Evolutionary conservation across 2,329 filamentous ascomycete genomes (phyloP), one percentile per base, ranked within the genome.

Genomic region (Beauveria rudraprayagi): DNA sequence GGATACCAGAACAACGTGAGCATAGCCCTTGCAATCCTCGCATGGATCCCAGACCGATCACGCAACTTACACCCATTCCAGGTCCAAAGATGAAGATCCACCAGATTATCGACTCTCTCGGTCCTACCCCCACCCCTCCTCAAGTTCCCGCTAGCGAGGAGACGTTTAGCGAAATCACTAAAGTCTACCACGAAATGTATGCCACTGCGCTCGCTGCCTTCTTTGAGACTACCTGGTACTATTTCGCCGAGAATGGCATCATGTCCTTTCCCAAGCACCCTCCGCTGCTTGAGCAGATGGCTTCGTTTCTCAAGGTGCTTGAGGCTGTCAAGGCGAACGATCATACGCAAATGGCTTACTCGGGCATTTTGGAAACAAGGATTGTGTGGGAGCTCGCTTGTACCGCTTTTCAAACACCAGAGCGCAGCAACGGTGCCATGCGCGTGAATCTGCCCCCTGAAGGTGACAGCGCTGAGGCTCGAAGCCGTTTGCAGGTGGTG

Each of bases 221-320:
- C 64, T 83, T 95, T 64, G 92, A 97, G 72, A 90, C 91, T 7
- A 82, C 80, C 30, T 97, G 92, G 92, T 97, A 91, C 75, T 83
- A 78, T 63, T 77, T 80, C 53, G 70, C 70, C 52, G 79, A 78
- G 16, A 73, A 76, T 62, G 72, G 76, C 56, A 71, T 75, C 44
- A 76, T 74, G 69, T 70, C 77, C n/a, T 75, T 84, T 61, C 76
- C 77, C 60, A 73, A 76, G 55, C 78, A 89, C 69, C 75, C 78
- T 30, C 75, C 77, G 30, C 76, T 91, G n/a, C 78, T 88, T 66
- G 83, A 86, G 57, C 82, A 87, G 63, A 84, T 92, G 70, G 81
- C 82, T 6, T 81, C 83, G 17, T 87, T 92, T 66, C 78, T 92
- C 43, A 76, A 78, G 47, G 76, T 80, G 30, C 74, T 85, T 47